phyloP scores from a whole-genome alignment of 1,284 basidiomycete genomes.

The Tilletia caries region DNA sequence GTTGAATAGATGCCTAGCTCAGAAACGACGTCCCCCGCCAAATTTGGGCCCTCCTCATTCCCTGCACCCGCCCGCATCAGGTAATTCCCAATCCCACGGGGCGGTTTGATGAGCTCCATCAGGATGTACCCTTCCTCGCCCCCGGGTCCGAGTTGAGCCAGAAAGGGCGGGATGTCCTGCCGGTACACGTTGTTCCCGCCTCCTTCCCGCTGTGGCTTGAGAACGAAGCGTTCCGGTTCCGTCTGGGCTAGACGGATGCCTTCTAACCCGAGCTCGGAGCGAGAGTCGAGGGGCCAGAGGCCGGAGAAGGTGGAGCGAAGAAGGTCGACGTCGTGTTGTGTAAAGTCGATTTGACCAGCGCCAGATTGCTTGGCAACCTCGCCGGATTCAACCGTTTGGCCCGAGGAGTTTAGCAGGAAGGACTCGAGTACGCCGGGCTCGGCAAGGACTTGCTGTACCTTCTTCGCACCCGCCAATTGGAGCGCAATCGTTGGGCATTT shows the following conservation, averaged over 20 bases:
- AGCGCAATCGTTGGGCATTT: constrained; percentile 88
- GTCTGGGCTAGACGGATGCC: constrained; percentile 63
- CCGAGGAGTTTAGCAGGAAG: constrained; percentile 57
- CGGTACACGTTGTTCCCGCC: constrained; percentile 97
- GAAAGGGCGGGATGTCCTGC: constrained; percentile 69
- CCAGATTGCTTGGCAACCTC: not conserved
- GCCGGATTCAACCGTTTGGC: constrained; percentile 51
- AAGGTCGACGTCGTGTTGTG: constrained; percentile 7
- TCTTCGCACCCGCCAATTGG: constrained; percentile 92
- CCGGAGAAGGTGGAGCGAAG: constrained; percentile 32
- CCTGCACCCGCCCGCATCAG: constrained; percentile 65
- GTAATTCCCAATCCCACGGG: constrained; percentile 66
- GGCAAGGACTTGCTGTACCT: constrained; percentile 85
- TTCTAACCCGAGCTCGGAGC: constrained; percentile 55
- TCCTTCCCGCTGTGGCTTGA: constrained; percentile 94
- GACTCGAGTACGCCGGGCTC: constrained; percentile 70
- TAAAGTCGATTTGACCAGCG: not conserved
- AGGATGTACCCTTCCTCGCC: constrained; percentile 75
- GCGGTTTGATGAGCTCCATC: constrained; percentile 84
- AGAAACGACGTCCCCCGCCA: constrained; percentile 70
- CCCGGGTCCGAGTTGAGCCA: constrained; percentile 58
- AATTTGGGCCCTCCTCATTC: constrained; percentile 45
- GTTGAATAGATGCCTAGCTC: constrained; percentile 92
- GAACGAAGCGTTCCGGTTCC: constrained; percentile 65
- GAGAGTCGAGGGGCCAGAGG: constrained; percentile 54